Evolutionary conservation across 2,329 filamentous ascomycete species (phyloP).

Genomic region (Penicillium janthinellum): DNA sequence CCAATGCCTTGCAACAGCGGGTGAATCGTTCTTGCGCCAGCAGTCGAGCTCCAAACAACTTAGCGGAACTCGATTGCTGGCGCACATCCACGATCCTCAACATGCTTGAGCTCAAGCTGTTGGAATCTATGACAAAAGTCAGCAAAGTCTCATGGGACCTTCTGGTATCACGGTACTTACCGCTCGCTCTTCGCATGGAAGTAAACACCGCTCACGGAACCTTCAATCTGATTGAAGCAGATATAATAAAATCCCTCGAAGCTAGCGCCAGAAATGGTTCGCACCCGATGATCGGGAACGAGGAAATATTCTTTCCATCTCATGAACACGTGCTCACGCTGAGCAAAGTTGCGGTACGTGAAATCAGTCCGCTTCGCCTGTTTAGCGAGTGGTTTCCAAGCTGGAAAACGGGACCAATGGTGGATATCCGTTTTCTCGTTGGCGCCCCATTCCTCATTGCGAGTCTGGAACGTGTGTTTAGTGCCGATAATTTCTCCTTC

Average conservation of each 20-base stretch:
- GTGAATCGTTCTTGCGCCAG: slow-evolving; percentile 15
- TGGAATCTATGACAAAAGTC: slow-evolving; percentile 68
- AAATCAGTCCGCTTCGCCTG: slow-evolving; percentile 62
- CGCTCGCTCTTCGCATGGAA: slow-evolving; percentile 98
- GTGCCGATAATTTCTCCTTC: slow-evolving; percentile 96
- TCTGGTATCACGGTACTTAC: slow-evolving; percentile 57
- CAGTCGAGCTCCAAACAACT: slow-evolving; percentile 33
- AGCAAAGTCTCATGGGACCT: slow-evolving; percentile 3
- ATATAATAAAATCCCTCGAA: slow-evolving; percentile 99
- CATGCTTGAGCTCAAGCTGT: slow-evolving; percentile 86
- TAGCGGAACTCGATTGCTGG: slow-evolving; percentile 85
- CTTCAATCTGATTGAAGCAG: slow-evolving; percentile 90
- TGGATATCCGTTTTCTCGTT: slow-evolving; percentile 87
- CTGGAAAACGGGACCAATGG: slow-evolving; percentile 89
- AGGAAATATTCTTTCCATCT: slow-evolving; percentile 99
- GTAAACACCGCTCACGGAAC: slow-evolving; percentile 89
- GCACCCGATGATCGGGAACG: slow-evolving; percentile 89
- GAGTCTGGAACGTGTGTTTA: slow-evolving; percentile 91
- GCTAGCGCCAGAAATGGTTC: slow-evolving; percentile 88
- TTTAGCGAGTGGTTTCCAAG: slow-evolving; percentile 76
- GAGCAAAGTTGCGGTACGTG: slow-evolving; percentile 68
- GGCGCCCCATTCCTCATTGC: slow-evolving; percentile 87
- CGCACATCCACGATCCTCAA: slow-evolving; percentile 80
- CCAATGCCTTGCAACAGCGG: neutral
- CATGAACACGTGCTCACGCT: slow-evolving; percentile 94